Evolutionary conservation across 2,329 filamentous ascomycete genomes (phyloP), one percentile per base, ranked within the genome.

Genomic region (Capronia americana): DNA sequence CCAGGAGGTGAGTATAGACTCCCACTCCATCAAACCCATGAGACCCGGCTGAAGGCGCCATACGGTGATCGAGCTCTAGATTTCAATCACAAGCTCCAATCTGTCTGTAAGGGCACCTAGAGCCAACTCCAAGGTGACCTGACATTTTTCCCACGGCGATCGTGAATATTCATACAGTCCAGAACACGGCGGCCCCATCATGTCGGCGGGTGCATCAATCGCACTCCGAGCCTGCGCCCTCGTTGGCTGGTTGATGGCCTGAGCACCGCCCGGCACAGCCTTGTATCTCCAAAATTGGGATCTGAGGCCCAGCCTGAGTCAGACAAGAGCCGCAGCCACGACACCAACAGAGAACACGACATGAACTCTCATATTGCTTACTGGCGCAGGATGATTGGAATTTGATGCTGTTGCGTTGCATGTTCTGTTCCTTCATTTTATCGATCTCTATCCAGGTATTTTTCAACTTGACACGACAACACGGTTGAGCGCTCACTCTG

Each of bases 211-310:
- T 7, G 6, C 38, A 44, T 44, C 17, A 6, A 34, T 12, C 41
- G 41, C 57, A 59, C 41, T 59, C 57, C 57, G 57, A 59, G 24
- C 24, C 0, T 28, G 38, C 26, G 26, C 28, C 7, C 8, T 38
- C 30, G 46, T 53, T 41, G 48, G 58, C 23, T 53, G 14, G 57
- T 24, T 38, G 38, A 50, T 3, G 28, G 53, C 30, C 28, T 41
- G 34, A 61, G 41, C 57, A 59, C 58, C 44, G 58, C 58, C 58
- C 58, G 20, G 44, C 57, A 20, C 57, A 54, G 58, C 58, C 58
- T 61, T 61, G 48, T 14, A 30, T 12, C 30, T 17, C 44, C 58
- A 51, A 61, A 61, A 34, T 61, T 61, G 58, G 58, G 58, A 38
- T 38, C 20, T 46, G 32, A 48, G 24, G 46, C 28, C 46, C 46